Conservation (phyloP, 192 early-diverging fungal species). For the Mortierella claussenii region DNA sequence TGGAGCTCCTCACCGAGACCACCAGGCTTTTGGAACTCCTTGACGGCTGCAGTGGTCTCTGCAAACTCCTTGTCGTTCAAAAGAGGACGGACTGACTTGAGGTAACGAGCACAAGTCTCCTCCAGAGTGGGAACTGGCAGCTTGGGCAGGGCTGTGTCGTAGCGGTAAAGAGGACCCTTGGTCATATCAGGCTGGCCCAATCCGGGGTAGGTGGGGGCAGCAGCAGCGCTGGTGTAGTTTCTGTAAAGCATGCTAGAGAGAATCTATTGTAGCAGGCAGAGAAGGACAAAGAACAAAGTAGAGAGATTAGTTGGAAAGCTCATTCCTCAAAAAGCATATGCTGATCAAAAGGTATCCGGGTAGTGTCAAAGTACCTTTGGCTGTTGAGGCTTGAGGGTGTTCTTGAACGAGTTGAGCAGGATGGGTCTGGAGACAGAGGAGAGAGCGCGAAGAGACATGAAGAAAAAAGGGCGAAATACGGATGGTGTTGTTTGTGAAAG, state of each 20-base stretch:
- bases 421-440: conserved; percentile 52
- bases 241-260: conserved; percentile 53
- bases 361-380: conserved; percentile 29
- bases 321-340: background rate
- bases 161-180: conserved; percentile 75
- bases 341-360: background rate
- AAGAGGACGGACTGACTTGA: conserved; percentile 80
- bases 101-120: conserved; percentile 87
- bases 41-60: conserved; percentile 69
- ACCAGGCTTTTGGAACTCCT: conserved; percentile 85
- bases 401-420: conserved; percentile 50
- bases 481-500: background rate
- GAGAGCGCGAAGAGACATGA: conserved; percentile 55
- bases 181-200: conserved; percentile 51
- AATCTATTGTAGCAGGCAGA: conserved; percentile 18
- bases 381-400: conserved; percentile 49
- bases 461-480: conserved; percentile 10
- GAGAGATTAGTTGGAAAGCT: background rate
- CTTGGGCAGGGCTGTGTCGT: conserved; percentile 82
- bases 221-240: conserved; percentile 50
- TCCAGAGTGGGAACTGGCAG: conserved; percentile 89
- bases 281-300: background rate
- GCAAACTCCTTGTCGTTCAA: conserved; percentile 77
- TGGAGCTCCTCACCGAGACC: conserved; percentile 87
- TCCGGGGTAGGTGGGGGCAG: conserved; percentile 8